Base-by-base conservation (phyloP, 495 filamentous ascomycete species). In the Penicillium antarcticum region DNA sequence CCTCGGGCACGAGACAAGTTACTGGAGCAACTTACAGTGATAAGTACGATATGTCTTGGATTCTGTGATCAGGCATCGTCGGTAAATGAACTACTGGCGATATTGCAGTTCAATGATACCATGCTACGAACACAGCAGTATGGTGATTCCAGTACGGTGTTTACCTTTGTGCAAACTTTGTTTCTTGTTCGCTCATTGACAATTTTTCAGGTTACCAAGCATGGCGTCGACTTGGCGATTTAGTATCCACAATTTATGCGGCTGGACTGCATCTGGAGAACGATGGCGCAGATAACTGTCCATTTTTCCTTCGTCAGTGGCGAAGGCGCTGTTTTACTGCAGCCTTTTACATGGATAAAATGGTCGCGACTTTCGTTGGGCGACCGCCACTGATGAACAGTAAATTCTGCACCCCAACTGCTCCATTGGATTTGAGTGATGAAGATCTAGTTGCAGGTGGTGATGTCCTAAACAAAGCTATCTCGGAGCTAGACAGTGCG, bases 371-470 rank as follows among this genome's bases (percentile, higher is more conserved):
- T 0, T 84, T 84, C 42, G 68, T 80, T 12, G 83, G 81, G 2
- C 63, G 83, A 10, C 82, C 82, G 5, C 82, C 82, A 0, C 62
- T 77, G 4, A 68, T 86, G 34, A 79, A 75, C 13, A 70, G 74
- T 38, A 72, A 77, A 17, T 85, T 80, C 55, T 79, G 76, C 49
- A 76, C 73, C 0, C 73, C 82, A 2, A 73, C 76, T 2, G 57
- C 80, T 26, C 82, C 83, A 0, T 63, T 86, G 3, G 83, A 86
- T 52, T 46, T 86, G n/a, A 72, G 59, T 43, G 80, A 83, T 42
- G 66, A 75, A 0, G 65, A 73, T 5, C 63, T 83, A 13, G 70
- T 82, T 49, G 61, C 69, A 5, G 75, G 77, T 4, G 79, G 71
- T 0, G 61, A 71, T 11, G 69, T 66, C 11, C 69, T 79, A 1